Evolutionary conservation across 1,284 basidiomycete genomes (phyloP).

Genomic region (Amylostereum areolatum): DNA sequence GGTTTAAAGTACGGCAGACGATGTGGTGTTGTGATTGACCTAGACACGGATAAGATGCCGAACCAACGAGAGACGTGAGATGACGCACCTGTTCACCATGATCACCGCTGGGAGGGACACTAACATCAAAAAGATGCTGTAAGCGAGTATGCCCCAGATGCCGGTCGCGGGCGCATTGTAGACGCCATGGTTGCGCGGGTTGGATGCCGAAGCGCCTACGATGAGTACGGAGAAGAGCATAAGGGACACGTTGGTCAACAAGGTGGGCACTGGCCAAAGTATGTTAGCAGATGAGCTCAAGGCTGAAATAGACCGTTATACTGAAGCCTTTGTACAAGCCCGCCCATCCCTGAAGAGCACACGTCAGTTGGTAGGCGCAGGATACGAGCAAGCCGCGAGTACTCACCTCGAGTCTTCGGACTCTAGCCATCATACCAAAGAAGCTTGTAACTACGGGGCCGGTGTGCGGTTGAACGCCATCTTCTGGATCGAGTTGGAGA

Average conservation of each 20-base stretch:
- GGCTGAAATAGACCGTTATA: constrained; percentile 29
- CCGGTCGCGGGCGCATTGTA: constrained; percentile 70
- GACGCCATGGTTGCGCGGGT: constrained; percentile 53
- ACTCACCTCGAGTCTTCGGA: constrained; percentile 70
- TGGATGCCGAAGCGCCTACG: constrained; percentile 38
- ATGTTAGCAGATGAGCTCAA: not conserved
- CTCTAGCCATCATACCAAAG: constrained; percentile 68
- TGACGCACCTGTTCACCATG: constrained; percentile 68
- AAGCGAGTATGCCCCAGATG: constrained; percentile 55
- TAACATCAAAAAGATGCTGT: constrained; percentile 64
- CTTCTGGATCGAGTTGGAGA: constrained; percentile 76
- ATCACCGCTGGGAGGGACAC: constrained; percentile 76
- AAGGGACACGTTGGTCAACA: constrained; percentile 56
- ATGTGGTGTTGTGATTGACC: constrained; percentile 84
- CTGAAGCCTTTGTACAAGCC: constrained; percentile 85
- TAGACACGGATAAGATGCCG: constrained; percentile 21
- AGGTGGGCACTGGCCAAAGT: constrained; percentile 57
- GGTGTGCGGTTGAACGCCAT: constrained; percentile 68
- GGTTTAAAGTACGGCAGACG: constrained; percentile 65
- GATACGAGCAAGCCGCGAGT: constrained; percentile 2
- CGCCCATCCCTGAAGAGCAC: constrained; percentile 49
- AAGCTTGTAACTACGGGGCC: constrained; percentile 60
- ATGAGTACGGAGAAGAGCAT: constrained; percentile 52
- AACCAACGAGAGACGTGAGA: not conserved
- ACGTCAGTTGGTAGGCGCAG: constrained; percentile 1